phyloP scores from a whole-genome alignment of 2,329 filamentous ascomycete species.

The Canariomyces notabilis region DNA sequence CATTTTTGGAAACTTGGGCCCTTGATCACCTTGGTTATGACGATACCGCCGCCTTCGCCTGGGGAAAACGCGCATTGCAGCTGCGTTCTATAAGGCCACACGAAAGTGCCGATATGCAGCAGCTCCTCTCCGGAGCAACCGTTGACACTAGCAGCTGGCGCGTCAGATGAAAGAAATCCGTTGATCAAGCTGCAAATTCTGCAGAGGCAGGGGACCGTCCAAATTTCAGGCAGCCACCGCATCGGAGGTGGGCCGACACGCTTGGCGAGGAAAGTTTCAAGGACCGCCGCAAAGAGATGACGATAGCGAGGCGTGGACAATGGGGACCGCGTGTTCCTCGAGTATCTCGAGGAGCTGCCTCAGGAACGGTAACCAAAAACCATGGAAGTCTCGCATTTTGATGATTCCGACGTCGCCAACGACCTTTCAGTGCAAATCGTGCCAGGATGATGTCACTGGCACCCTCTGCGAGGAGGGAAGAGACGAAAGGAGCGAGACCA shows the following conservation, averaged over 20 bases:
- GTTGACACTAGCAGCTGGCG: not conserved
- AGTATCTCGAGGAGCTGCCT: conserved; percentile 6
- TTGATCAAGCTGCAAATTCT: conserved; percentile 7
- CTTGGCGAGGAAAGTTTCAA: conserved; percentile 9
- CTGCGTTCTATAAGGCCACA: not conserved
- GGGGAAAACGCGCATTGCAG: conserved; percentile 1
- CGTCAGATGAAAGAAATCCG: conserved; percentile 5
- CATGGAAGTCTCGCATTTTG: conserved; percentile 1
- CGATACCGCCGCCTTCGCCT: not conserved
- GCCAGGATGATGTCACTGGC: conserved; percentile 2
- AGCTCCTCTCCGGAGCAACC: not conserved
- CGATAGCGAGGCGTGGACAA: conserved; percentile 10
- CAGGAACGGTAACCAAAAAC: conserved; percentile 18
- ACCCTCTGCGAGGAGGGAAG: not conserved
- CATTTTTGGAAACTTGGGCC: not conserved
- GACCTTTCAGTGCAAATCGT: conserved; percentile 9
- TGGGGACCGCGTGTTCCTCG: not conserved
- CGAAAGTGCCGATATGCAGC: not conserved
- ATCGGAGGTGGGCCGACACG: conserved; percentile 4
- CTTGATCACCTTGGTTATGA: not conserved
- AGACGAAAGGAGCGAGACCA: conserved; percentile 7
- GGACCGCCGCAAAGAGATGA: conserved; percentile 15
- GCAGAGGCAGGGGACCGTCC: conserved; percentile 6
- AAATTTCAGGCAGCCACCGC: not conserved
- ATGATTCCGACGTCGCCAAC: conserved; percentile 9